These are phyloP conservation scores for Acanthamoeba castellanii DNA, from an alignment of 208 protist genomes.

Conservation along the genomic window DNA sequence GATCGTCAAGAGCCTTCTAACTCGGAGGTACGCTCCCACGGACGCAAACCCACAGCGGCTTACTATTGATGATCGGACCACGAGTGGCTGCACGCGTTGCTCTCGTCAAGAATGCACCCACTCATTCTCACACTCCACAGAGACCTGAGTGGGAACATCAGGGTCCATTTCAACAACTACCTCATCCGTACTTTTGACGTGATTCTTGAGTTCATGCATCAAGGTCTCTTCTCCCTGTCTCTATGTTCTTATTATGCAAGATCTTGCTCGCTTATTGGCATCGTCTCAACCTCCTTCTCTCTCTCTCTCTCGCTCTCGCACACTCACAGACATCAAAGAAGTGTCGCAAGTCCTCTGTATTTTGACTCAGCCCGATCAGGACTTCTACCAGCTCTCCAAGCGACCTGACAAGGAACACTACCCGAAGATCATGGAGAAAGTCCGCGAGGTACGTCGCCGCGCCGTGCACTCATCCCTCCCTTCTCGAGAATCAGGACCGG, in stretches of 20 bases:
- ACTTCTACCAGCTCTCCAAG: conserved; percentile 64
- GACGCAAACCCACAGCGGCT: too few relatives aligned
- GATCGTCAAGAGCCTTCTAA: conserved; percentile 60
- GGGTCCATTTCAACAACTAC: conserved; percentile 7
- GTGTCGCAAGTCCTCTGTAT: conserved; percentile 54
- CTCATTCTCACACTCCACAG: not conserved
- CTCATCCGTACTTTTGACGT: conserved; percentile 26
- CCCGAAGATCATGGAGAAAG: conserved; percentile 17
- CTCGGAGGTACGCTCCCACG: not conserved
- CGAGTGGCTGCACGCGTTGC: not conserved
- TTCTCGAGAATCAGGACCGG: not conserved
- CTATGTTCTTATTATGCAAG: not conserved
- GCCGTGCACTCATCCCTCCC: not conserved
- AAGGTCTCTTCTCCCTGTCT: not conserved
- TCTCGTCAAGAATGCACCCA: not conserved
- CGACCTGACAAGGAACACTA: conserved; percentile 8
- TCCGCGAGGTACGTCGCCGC: conserved; percentile 1
- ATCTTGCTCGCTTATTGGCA: not conserved
- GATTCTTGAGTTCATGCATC: conserved; percentile 11
- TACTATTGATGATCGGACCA: not conserved
- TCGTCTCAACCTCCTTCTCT: not conserved
- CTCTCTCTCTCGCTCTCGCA: not conserved
- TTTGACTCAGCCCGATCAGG: conserved; percentile 47
- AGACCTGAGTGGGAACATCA: conserved; percentile 21
- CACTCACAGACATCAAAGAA: conserved; percentile 60